Conservation (phyloP, 1,284 basidiomycete species). For the Tilletia walkeri region DNA sequence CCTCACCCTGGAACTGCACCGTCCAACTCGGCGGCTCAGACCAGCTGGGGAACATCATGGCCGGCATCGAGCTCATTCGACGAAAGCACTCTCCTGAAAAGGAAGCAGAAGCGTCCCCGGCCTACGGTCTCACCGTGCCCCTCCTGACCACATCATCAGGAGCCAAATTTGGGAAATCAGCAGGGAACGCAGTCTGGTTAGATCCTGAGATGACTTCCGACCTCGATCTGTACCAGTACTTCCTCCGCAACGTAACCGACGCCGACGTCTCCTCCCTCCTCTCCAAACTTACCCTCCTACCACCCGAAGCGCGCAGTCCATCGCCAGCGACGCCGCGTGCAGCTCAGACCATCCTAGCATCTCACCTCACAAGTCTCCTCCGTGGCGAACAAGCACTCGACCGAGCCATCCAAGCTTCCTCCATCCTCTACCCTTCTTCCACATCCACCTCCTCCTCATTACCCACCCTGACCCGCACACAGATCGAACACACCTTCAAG, state of each 20-base stretch:
- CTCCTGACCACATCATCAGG: constrained; percentile 85
- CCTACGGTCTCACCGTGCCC: constrained; percentile 87
- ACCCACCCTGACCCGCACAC: background rate
- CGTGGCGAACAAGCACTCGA: constrained; percentile 1
- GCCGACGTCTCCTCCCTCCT: constrained; percentile 78
- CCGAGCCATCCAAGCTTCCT: constrained; percentile 4
- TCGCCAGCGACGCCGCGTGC: background rate
- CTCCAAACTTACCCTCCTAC: constrained; percentile 77
- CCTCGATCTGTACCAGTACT: constrained; percentile 68
- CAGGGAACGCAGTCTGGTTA: constrained; percentile 89
- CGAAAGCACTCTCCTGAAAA: constrained; percentile 55
- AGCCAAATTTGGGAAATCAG: constrained; percentile 95
- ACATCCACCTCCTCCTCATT: background rate
- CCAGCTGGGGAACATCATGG: constrained; percentile 97
- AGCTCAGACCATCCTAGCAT: background rate
- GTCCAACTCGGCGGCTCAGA: constrained; percentile 94
- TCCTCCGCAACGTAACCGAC: constrained; percentile 72
- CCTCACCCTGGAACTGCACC: constrained; percentile 65
- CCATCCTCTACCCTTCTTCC: background rate
- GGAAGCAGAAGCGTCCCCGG: constrained; percentile 50
- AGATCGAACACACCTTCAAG: background rate
- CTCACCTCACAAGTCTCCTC: constrained; percentile 3
- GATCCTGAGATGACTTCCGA: constrained; percentile 28
- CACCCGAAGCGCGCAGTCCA: constrained; percentile 38
- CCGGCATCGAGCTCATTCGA: constrained; percentile 83